Conservation (phyloP, 176 grass and related monocot species). For the Carex parvula region DNA sequence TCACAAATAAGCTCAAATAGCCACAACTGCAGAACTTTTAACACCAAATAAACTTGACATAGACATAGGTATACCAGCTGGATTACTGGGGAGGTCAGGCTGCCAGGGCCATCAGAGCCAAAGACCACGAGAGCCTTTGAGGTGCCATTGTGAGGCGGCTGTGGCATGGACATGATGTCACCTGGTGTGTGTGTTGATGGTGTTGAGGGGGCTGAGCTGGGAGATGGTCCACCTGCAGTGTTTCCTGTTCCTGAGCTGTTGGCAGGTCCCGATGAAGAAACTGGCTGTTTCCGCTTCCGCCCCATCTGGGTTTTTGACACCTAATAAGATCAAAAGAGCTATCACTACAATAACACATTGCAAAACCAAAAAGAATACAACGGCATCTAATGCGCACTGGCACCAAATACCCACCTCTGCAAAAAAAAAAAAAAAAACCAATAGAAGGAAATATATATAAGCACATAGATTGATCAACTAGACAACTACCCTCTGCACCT, state of each 20-base stretch:
- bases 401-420: not conserved
- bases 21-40: not conserved
- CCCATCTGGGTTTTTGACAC: conserved; percentile 50
- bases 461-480: not conserved
- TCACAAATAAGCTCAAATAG: not conserved
- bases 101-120: conserved; percentile 65
- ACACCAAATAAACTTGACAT: conserved; percentile 2
- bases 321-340: conserved; percentile 39
- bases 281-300: conserved; percentile 74
- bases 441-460: not conserved
- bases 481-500: no score
- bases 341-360: not conserved
- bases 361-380: not conserved
- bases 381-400: not conserved
- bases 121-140: conserved; percentile 78
- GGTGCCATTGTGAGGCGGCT: conserved; percentile 74
- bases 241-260: conserved; percentile 95
- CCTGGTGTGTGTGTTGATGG: conserved; percentile 96
- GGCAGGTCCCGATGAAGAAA: conserved; percentile 60
- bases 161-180: conserved; percentile 81
- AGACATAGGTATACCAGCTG: conserved; percentile 49
- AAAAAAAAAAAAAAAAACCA: not conserved
- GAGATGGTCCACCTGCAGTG: conserved; percentile 89
- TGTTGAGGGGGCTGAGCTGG: conserved; percentile 90
- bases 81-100: conserved; percentile 78